A percentile compares a stretch with the other conserved stretches of the same genome.
Evolutionary conservation across 352 stramenopile genomes (phyloP).

Genomic region (Globisporangium sylvaticum): DNA sequence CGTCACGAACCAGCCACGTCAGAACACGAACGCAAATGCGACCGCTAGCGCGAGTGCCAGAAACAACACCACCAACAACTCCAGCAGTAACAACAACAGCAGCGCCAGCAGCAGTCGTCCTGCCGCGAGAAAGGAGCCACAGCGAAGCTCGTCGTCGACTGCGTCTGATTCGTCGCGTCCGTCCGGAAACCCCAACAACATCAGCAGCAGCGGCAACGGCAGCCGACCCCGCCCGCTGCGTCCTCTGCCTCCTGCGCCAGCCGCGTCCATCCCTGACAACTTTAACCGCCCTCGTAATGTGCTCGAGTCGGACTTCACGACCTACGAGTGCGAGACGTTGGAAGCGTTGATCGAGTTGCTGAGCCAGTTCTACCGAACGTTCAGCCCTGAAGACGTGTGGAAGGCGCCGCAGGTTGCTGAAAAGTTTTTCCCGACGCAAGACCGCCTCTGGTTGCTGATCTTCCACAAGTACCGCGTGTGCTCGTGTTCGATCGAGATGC

Average conservation of each 20-base stretch:
- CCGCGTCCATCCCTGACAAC: conserved; percentile 7
- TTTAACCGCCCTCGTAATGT: conserved; percentile 56
- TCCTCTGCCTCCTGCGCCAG: conserved; percentile 18
- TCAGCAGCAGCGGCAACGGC: conserved; percentile 7
- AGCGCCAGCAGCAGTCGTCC: conserved; percentile 16
- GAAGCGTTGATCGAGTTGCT: conserved; percentile 65
- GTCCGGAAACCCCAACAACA: conserved; percentile 9
- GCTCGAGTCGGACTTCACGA: conserved; percentile 70
- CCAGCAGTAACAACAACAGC: conserved; percentile 17
- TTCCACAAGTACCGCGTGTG: conserved; percentile 87
- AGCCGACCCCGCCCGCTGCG: conserved; percentile 17
- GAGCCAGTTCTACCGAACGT: conserved; percentile 67
- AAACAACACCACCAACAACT: background rate
- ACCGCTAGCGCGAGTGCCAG: background rate
- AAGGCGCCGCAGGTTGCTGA: conserved; percentile 75
- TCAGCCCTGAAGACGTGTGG: conserved; percentile 78
- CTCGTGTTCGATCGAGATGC: conserved; percentile 76
- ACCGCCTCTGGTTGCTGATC: conserved; percentile 77
- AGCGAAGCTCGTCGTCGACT: conserved; percentile 35
- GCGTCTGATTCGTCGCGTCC: conserved; percentile 33
- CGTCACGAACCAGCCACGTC: conserved; percentile 41
- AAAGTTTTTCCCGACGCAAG: conserved; percentile 77
- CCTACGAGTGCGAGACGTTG: conserved; percentile 75
- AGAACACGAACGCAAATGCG: conserved; percentile 8
- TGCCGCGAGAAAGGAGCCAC: conserved; percentile 5